Base-by-base conservation (phyloP, 23 red algal species). In the Chondrus crispus region DNA sequence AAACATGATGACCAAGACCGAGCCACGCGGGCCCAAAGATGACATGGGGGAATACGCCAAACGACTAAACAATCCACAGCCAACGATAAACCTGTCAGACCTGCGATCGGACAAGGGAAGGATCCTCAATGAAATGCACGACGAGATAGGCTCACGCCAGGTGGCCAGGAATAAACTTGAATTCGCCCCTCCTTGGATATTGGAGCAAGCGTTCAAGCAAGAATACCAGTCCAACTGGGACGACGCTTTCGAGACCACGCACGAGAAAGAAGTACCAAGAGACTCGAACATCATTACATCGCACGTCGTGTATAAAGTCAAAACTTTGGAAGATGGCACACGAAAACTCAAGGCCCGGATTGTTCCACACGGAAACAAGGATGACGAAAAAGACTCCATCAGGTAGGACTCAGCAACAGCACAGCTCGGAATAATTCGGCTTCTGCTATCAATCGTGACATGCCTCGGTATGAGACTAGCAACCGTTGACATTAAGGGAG, bases 241-340 rank as follows among this genome's bases (percentile, higher is more conserved):
- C 19, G 22, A 24, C 19, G 62, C 84, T 1, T 88, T 64, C 62
- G 60, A 72, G 1, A 64, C 70, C 24, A 37, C 74, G 20, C 62
- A 52, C 24, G 68, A 88, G 30, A 71, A 71, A 40, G 7, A 24
- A 24, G 41, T 88, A 38, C 44, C 52, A 16, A 26, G n/a, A 0
- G 62, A 88, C 62, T 60, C 62, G 40, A 88, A 88, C 74, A 53
- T 88, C 36, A 88, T 88, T 14, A 1, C 41, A 29, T 88, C 84
- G 33, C 84, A 88, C 68, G 5, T 29, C 58, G 62, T 73, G 40
- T 88, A 77, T 71, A 88, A 88, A 57, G 46, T 88, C 46, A 76
- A 88, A 57, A 24, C 62, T 53, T 28, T 75, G 50, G 85, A 88
- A 76, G 3, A 57, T n/a, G 6, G 38, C 20, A 24, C 6, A 47